These are phyloP conservation scores for Isatis lusitanica DNA, from an alignment of 441 rosid genomes.

Conservation along the genomic window DNA sequence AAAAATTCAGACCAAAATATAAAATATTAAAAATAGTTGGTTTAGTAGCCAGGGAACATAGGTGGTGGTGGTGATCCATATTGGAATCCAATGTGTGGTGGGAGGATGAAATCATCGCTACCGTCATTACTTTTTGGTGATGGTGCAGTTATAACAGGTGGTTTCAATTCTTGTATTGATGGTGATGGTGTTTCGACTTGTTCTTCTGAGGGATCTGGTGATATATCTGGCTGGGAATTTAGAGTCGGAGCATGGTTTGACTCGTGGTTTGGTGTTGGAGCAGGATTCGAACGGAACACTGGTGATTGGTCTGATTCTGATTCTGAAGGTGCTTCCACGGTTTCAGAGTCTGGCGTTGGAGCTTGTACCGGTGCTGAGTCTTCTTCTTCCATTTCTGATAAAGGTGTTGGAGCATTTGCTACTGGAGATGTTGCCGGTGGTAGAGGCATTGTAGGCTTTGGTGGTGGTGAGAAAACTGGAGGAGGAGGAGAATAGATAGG, in stretches of 20 bases:
- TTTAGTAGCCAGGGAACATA: conserved; percentile 67
- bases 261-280: conserved; percentile 11
- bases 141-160: conserved; percentile 25
- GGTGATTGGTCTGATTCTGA: conserved; percentile 22
- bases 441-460: conserved; percentile 15
- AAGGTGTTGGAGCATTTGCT: conserved; percentile 27
- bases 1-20: conserved; percentile 20
- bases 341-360: conserved; percentile 12
- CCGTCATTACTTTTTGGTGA: conserved; percentile 7
- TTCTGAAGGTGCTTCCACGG: conserved; percentile 23
- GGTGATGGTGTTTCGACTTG: conserved; percentile 13
- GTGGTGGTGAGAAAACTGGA: conserved; percentile 31
- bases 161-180: conserved; percentile 6
- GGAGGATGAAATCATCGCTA: conserved; percentile 37
- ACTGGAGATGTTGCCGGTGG: conserved; percentile 30
- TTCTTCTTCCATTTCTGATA: not conserved
- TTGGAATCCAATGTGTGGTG: conserved; percentile 44
- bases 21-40: conserved; percentile 7
- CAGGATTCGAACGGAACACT: conserved; percentile 12
- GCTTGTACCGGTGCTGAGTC: conserved; percentile 35
- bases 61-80: conserved; percentile 66
- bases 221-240: not conserved
- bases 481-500: conserved; percentile 34
- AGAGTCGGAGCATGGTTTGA: conserved; percentile 3
- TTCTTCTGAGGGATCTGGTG: conserved; percentile 13